Evolutionary conservation across 495 filamentous ascomycete genomes (phyloP).

Genomic region (Patellaria atrata): DNA sequence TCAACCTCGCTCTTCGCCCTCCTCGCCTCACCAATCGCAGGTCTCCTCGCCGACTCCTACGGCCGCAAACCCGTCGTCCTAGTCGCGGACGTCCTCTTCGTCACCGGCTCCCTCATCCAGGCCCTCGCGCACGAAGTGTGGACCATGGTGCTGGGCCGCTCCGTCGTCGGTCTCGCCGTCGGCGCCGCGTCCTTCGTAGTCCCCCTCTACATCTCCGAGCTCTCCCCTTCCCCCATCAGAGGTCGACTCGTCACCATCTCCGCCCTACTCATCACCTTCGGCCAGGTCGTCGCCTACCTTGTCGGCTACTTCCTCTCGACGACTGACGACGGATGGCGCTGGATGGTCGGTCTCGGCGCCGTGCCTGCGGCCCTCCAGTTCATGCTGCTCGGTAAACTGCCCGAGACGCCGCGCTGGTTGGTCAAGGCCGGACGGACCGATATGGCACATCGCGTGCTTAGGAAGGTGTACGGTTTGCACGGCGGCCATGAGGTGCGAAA

Average conservation of each 20-base stretch:
- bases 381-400: constrained; percentile 48
- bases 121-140: constrained; percentile 46
- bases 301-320: constrained; percentile 51
- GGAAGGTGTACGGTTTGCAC: constrained; percentile 50
- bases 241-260: constrained; percentile 67
- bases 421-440: constrained; percentile 47
- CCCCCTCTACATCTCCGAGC: constrained; percentile 70
- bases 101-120: constrained; percentile 58
- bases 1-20: constrained; percentile 70
- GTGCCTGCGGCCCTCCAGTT: constrained; percentile 60
- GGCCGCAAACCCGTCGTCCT: constrained; percentile 67
- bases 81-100: constrained; percentile 65
- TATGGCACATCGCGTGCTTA: constrained; percentile 48
- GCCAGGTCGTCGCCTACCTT: constrained; percentile 76
- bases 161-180: constrained; percentile 68
- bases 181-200: constrained; percentile 71
- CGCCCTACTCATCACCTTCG: constrained; percentile 66
- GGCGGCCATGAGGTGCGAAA: constrained; percentile 21
- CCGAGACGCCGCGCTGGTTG: constrained; percentile 80
- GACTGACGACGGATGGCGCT: constrained; percentile 62
- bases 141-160: constrained; percentile 64
- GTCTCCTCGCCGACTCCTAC: constrained; percentile 55
- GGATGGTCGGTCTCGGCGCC: constrained; percentile 79
- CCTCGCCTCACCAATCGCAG: constrained; percentile 59
- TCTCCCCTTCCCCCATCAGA: constrained; percentile 59